These are phyloP conservation scores for Boletus sensibilis DNA, from an alignment of 768 basidiomycete species.

Conservation along the genomic window DNA sequence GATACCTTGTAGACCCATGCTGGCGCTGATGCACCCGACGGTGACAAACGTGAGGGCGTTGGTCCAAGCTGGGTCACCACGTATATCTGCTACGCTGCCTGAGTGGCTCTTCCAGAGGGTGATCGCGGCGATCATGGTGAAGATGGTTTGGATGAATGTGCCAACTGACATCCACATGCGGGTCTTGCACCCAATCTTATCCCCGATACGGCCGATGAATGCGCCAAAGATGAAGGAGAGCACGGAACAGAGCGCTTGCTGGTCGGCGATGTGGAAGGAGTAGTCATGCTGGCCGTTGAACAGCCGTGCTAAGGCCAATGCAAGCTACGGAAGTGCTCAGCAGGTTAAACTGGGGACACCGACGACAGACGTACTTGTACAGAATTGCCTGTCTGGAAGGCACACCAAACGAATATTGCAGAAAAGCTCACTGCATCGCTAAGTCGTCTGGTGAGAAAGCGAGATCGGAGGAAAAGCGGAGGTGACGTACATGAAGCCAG, in stretches of 20 bases:
- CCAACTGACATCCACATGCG: conserved; percentile 73
- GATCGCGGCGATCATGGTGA: conserved; percentile 74
- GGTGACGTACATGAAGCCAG: conserved; percentile 64
- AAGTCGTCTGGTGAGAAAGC: neutral
- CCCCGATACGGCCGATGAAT: conserved; percentile 82
- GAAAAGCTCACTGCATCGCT: conserved; percentile 76
- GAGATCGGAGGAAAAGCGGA: neutral
- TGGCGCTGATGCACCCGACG: conserved; percentile 75
- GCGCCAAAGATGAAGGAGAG: conserved; percentile 75
- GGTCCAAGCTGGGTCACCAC: conserved; percentile 71
- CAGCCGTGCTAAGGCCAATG: conserved; percentile 79
- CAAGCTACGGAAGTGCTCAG: conserved; percentile 46
- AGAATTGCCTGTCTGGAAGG: conserved; percentile 81
- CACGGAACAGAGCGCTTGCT: conserved; percentile 80
- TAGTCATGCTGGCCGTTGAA: conserved; percentile 55
- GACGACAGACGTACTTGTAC: conserved; percentile 46
- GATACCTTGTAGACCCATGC: conserved; percentile 82
- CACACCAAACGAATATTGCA: conserved; percentile 81
- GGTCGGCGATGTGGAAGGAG: conserved; percentile 76
- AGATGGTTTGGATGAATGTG: conserved; percentile 69
- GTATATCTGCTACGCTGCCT: conserved; percentile 47
- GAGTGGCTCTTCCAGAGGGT: conserved; percentile 69
- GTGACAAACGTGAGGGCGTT: conserved; percentile 64
- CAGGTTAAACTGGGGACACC: neutral
- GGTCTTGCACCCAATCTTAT: conserved; percentile 69